Percentiles rank a stretch among this genome's conserved stretches.
phyloP scores from a whole-genome alignment of 2,329 filamentous ascomycete genomes.

The Nothophaeocryptopus gaeumannii region DNA sequence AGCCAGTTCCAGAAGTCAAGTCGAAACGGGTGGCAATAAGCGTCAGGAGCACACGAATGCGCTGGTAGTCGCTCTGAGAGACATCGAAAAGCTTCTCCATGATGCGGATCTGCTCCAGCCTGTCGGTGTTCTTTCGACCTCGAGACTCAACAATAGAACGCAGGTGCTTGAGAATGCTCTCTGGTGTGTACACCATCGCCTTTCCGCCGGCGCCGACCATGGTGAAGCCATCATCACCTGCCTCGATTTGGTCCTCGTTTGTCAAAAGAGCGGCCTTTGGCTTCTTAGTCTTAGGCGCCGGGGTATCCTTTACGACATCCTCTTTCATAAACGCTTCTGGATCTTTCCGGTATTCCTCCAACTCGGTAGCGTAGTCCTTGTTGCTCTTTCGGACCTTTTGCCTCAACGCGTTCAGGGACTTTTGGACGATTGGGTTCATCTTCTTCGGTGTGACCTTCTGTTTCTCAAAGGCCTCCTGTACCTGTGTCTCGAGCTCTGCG shows the following conservation, averaged over 20 bases:
- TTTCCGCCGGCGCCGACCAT: conserved; percentile 87
- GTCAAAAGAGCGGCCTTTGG: conserved; percentile 48
- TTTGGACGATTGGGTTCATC: conserved; percentile 95
- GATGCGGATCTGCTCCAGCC: conserved; percentile 87
- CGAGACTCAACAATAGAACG: conserved; percentile 89
- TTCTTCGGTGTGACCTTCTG: conserved; percentile 96
- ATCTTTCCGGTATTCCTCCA: conserved; percentile 81
- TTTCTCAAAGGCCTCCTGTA: conserved; percentile 92
- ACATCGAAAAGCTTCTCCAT: conserved; percentile 97
- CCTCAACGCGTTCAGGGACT: conserved; percentile 93
- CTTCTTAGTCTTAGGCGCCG: conserved; percentile 52
- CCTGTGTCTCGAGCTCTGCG: conserved; percentile 87
- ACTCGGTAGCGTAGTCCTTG: conserved; percentile 85
- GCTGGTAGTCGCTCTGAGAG: conserved; percentile 85
- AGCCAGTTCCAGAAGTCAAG: conserved; percentile 72
- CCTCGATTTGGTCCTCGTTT: conserved; percentile 52
- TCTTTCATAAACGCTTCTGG: conserved; percentile 87
- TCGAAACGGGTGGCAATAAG: conserved; percentile 94
- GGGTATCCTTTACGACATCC: conserved; percentile 68
- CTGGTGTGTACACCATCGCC: conserved; percentile 85
- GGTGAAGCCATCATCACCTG: conserved; percentile 81
- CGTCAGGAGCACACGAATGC: conserved; percentile 85
- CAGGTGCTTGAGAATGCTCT: conserved; percentile 97
- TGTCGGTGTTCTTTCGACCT: conserved; percentile 98
- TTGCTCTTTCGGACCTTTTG: conserved; percentile 99